Conservation (phyloP, 176 grass and related monocot genomes). For the Elaeis guineensis region DNA sequence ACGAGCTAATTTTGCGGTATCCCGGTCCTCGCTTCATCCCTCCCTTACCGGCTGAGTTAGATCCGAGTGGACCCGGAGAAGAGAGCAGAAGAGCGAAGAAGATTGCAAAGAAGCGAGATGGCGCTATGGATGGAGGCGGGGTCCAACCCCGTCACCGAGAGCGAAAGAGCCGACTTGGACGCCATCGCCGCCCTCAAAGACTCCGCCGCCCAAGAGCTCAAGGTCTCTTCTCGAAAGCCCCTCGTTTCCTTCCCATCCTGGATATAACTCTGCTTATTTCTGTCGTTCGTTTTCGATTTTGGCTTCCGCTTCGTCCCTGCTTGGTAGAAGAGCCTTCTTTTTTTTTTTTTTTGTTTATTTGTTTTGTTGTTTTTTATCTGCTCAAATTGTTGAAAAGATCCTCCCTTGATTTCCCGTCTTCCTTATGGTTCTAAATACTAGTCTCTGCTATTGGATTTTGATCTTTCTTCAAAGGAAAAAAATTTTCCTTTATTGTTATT, state of each 20-base stretch:
- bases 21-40: too few species aligned
- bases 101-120: slow-evolving; percentile 25
- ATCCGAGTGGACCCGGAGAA: background rate
- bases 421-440: too few species aligned
- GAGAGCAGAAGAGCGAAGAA: background rate
- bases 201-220: slow-evolving; percentile 59
- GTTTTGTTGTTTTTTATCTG: too few species aligned
- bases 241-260: background rate
- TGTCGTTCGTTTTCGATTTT: background rate
- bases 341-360: too few species aligned
- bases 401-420: too few species aligned
- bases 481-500: too few species aligned
- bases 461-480: too few species aligned
- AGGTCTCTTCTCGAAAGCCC: slow-evolving; percentile 11
- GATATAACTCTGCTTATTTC: background rate
- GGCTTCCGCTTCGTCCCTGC: too few species aligned
- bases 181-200: slow-evolving; percentile 79
- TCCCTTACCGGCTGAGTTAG: background rate
- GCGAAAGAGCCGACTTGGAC: slow-evolving; percentile 63
- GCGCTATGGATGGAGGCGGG: slow-evolving; percentile 75
- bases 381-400: too few species aligned
- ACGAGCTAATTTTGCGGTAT: too few species aligned
- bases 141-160: slow-evolving; percentile 44
- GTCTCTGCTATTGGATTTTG: too few species aligned
- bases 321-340: too few species aligned